A percentile compares a stretch with the other conserved stretches of the same genome.
Evolutionary conservation across 2,329 filamentous ascomycete genomes (phyloP).

Genomic region (Sarocladium oryzae): DNA sequence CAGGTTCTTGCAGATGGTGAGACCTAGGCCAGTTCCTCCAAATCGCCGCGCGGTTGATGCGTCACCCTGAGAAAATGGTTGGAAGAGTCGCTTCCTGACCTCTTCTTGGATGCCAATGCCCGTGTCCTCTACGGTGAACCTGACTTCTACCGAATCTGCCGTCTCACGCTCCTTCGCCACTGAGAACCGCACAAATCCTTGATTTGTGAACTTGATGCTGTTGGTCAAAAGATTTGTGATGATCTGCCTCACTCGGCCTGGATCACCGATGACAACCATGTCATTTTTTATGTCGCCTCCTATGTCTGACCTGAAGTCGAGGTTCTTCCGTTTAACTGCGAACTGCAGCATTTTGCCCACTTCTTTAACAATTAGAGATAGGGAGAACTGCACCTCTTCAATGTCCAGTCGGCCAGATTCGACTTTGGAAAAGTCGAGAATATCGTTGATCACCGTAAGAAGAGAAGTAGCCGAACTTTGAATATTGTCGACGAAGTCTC

Average conservation of each 20-base stretch:
- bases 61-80: slow-evolving; percentile 77
- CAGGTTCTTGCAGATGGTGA: slow-evolving; percentile 77
- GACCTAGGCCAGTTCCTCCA: slow-evolving; percentile 68
- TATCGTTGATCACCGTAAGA: slow-evolving; percentile 85
- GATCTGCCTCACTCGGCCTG: slow-evolving; percentile 76
- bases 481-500: slow-evolving; percentile 71
- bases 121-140: slow-evolving; percentile 69
- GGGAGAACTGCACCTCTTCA: slow-evolving; percentile 73
- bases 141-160: slow-evolving; percentile 57
- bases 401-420: slow-evolving; percentile 72
- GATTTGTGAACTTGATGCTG: slow-evolving; percentile 67
- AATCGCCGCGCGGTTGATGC: slow-evolving; percentile 73
- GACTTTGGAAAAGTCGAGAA: slow-evolving; percentile 82
- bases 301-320: slow-evolving; percentile 64
- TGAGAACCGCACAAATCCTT: slow-evolving; percentile 61
- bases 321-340: slow-evolving; percentile 71
- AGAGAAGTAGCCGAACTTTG: slow-evolving; percentile 74
- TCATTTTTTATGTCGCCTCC: slow-evolving; percentile 56
- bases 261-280: slow-evolving; percentile 79
- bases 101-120: slow-evolving; percentile 79
- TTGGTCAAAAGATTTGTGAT: slow-evolving; percentile 74
- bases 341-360: slow-evolving; percentile 85
- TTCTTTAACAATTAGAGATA: slow-evolving; percentile 67
- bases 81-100: slow-evolving; percentile 65
- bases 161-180: slow-evolving; percentile 59